These are phyloP conservation scores for Chlorencoelia australis DNA, from an alignment of 2,329 filamentous ascomycete genomes.

Conservation along the genomic window DNA sequence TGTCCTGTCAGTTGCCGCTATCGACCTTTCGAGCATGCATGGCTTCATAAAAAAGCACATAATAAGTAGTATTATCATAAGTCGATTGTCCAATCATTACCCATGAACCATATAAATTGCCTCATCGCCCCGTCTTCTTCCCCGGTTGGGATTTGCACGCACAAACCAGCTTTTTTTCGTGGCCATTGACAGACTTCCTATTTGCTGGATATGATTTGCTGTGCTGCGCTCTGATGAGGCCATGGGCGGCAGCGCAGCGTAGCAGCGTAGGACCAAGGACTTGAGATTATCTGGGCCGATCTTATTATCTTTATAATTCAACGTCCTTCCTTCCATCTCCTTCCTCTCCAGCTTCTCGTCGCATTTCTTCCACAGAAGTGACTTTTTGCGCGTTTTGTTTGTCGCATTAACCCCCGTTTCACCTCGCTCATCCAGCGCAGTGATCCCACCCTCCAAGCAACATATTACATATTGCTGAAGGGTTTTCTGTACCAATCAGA, in stretches of 20 bases:
- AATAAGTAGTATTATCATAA: too few relatives aligned
- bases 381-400: neutral
- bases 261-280: conserved; percentile 13
- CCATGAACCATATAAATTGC: too few relatives aligned
- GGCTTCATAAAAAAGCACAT: too few relatives aligned
- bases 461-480: neutral
- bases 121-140: too few relatives aligned
- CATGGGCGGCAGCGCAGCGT: conserved; percentile 11
- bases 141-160: conserved; percentile 14
- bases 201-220: conserved; percentile 16
- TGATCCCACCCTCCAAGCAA: conserved; percentile 2
- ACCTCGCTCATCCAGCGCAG: neutral
- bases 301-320: conserved; percentile 18
- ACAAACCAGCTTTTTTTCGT: conserved; percentile 19
- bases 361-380: too few relatives aligned
- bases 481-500: conserved; percentile 16
- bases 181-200: conserved; percentile 15
- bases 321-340: conserved; percentile 12
- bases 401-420: neutral
- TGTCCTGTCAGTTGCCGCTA: too few relatives aligned
- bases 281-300: conserved; percentile 16
- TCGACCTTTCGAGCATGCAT: too few relatives aligned
- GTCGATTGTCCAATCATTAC: too few relatives aligned
- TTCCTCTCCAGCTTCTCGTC: conserved; percentile 2
- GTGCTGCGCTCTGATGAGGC: conserved; percentile 10